A percentile compares a stretch with the other conserved stretches of the same genome.
phyloP scores from a whole-genome alignment of 768 basidiomycete species.

The Lactifluus piperatus region DNA sequence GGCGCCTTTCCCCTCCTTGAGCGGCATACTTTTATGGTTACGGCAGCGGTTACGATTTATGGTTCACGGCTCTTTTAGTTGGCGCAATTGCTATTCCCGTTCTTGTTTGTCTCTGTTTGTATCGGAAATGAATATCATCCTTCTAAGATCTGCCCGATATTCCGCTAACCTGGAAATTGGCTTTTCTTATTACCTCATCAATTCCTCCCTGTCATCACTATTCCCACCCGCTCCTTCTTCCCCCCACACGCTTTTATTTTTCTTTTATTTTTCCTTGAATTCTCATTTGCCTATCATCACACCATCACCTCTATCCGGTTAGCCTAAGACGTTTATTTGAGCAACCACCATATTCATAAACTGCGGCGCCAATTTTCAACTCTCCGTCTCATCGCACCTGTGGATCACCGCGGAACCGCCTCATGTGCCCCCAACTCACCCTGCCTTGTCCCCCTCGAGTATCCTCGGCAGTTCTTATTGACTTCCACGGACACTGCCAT shows the following conservation, averaged over 20 bases:
- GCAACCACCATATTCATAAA: too few species aligned
- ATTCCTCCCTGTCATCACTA: not conserved
- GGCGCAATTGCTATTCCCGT: not conserved
- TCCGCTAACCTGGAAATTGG: not conserved
- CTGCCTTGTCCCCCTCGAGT: not conserved
- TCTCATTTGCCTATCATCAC: not conserved
- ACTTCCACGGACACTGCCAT: not conserved
- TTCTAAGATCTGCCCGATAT: not conserved
- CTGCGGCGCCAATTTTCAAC: too few species aligned
- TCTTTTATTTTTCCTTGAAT: not conserved
- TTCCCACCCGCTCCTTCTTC: not conserved
- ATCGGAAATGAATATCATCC: slow-evolving; percentile 13
- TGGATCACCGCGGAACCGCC: not conserved
- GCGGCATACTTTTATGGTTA: slow-evolving; percentile 3
- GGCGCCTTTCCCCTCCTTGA: not conserved
- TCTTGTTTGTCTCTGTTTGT: not conserved
- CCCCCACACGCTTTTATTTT: not conserved
- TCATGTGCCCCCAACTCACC: not conserved
- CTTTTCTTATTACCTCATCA: not conserved
- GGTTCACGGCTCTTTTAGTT: slow-evolving; percentile 1
- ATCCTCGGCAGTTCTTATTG: not conserved
- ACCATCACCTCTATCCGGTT: not conserved
- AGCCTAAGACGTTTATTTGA: too few species aligned
- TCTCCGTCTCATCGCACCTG: not conserved
- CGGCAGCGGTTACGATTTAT: not conserved